Conservation (phyloP, 495 filamentous ascomycete genomes). For the Penicillium soppii region DNA sequence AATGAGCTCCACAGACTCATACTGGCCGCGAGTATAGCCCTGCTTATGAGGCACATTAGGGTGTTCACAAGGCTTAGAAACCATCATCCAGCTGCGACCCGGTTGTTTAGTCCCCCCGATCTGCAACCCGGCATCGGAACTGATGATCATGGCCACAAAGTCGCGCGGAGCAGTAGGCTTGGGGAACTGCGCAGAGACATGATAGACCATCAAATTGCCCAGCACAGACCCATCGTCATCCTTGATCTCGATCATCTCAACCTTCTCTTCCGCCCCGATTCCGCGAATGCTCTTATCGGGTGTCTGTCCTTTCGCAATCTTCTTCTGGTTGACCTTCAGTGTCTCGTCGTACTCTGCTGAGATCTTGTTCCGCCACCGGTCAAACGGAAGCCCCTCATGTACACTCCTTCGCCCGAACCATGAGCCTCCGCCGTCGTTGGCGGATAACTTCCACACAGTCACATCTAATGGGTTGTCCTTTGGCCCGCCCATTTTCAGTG, state of each 20-base stretch:
- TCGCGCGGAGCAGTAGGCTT: constrained; percentile 84
- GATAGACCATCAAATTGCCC: constrained; percentile 60
- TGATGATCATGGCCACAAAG: constrained; percentile 77
- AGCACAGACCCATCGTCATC: constrained; percentile 51
- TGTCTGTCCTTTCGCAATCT: constrained; percentile 35
- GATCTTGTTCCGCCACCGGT: constrained; percentile 56
- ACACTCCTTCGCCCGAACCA: constrained; percentile 91
- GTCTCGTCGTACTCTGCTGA: constrained; percentile 54
- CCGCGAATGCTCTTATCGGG: constrained; percentile 67
- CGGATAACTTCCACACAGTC: constrained; percentile 73
- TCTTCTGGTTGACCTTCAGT: constrained; percentile 57
- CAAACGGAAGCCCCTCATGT: constrained; percentile 72
- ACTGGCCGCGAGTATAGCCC: constrained; percentile 78
- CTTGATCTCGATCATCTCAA: constrained; percentile 54
- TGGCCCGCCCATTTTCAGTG: constrained; percentile 61
- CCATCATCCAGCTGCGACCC: constrained; percentile 72
- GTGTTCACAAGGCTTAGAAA: constrained; percentile 81
- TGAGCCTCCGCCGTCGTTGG: constrained; percentile 76
- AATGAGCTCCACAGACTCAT: constrained; percentile 91
- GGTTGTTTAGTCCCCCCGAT: constrained; percentile 22
- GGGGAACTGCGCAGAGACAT: constrained; percentile 86
- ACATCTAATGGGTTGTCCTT: constrained; percentile 77
- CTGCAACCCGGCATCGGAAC: constrained; percentile 35
- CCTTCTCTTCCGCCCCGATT: constrained; percentile 72
- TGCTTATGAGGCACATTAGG: constrained; percentile 63